Evolutionary conservation across 768 basidiomycete genomes (phyloP), one percentile per base, ranked within the genome.

Genomic region (Mycena latifolia): DNA sequence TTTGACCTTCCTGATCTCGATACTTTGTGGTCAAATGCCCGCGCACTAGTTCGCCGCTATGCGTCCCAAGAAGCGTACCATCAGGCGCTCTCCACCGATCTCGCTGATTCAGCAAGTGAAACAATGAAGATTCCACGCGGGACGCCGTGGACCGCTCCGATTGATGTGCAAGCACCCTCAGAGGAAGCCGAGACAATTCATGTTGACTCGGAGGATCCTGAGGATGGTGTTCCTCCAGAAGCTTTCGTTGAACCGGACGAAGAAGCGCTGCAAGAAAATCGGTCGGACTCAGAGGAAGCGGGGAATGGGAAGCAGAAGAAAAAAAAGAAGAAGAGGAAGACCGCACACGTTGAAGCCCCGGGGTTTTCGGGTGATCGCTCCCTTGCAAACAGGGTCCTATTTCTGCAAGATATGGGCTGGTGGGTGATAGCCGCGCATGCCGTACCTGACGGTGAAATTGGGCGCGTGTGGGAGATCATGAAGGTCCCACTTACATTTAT

Each of bases 311-410:
- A n/a, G n/a, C n/a, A 28, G 37, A 35, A 45, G 45, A 47, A 14
- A 9, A 58, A 58, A 20, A 27, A 27, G 25, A 45, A 35, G 29
- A 58, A 27, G 10, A 33, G 10, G n/a, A 9, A 9, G 29, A 14
- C 22, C 39, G 53, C 24, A 14, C 25, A 9, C 17, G 48, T 50
- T 50, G 65, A 66, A 24, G 59, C 37, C 4, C 24, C 15, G 8
- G 43, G 41, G 24, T 66, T 66, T 41, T 10, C 20, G 5, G 53
- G 59, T 8, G 65, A 68, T 55, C 37, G 53, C 8, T 29, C 31
- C 1, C 39, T 70, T 10, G 62, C 69, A 11, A 52, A 62, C 24
- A 46, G 47, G 12, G 3, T 4, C 45, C 12, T 33, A 6, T 45
- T 45, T 11, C 25, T 57, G 28, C 56, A 57, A 15, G 37, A 37